Conservation (phyloP, 345 rosid species). For the Syzygium jambos region DNA sequence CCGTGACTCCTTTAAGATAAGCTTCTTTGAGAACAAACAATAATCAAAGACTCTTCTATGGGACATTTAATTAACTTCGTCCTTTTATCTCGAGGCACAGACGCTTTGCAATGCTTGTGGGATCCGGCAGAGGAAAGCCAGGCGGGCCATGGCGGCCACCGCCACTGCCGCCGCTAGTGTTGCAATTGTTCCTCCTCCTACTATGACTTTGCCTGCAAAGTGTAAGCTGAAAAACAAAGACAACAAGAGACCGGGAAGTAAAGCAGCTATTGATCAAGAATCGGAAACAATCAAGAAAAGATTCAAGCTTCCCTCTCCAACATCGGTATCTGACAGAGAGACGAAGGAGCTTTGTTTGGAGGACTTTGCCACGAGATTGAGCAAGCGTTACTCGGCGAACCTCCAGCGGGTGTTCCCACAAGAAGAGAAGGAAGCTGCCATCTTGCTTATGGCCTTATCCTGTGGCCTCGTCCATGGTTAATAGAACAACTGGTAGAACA, state of each 20-base stretch:
- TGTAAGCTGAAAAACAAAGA: conserved; percentile 22
- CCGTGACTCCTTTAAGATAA: background rate
- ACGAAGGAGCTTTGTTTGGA: conserved; percentile 52
- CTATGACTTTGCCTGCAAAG: background rate
- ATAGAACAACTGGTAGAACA: background rate
- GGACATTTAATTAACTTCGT: background rate
- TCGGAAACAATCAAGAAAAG: conserved; percentile 21
- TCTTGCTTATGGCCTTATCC: conserved; percentile 90
- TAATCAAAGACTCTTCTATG: background rate
- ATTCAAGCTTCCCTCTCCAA: conserved; percentile 17
- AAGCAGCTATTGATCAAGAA: background rate
- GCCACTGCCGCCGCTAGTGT: conserved; percentile 30
- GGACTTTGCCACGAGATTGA: conserved; percentile 54
- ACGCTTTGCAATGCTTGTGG: conserved; percentile 96
- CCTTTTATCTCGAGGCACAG: conserved; percentile 19
- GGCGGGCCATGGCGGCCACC: conserved; percentile 44
- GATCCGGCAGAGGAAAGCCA: conserved; percentile 85
- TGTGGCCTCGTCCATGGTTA: conserved; percentile 56
- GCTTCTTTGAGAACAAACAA: background rate
- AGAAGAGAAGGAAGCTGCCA: conserved; percentile 94
- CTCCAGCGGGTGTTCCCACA: conserved; percentile 79
- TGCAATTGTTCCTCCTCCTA: conserved; percentile 3
- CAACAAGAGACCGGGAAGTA: conserved; percentile 14
- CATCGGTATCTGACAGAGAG: background rate
- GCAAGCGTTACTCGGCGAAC: conserved; percentile 41